A percentile compares a stretch with the other conserved stretches of the same genome.
Evolutionary conservation across 768 basidiomycete species (phyloP).

Genomic region (Lentinus tigrinus): DNA sequence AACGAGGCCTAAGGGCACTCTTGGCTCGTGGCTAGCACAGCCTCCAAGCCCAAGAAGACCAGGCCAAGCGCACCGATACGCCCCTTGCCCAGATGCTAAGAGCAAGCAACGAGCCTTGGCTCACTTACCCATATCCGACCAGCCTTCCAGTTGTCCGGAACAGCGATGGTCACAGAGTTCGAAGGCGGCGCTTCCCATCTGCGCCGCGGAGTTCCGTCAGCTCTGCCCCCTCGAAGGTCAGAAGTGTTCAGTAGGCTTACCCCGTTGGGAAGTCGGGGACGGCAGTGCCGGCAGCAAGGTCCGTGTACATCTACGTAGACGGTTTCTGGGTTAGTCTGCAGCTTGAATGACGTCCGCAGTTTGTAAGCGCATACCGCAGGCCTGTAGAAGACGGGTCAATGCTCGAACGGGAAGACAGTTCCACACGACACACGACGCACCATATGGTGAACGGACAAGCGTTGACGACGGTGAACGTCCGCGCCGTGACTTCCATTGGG

Average conservation of each 20-base stretch:
- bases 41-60: too few species aligned
- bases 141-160: conserved; percentile 64
- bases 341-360: neutral
- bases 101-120: too few species aligned
- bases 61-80: too few species aligned
- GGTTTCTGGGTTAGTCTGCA: neutral
- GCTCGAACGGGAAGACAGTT: neutral
- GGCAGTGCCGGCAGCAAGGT: conserved; percentile 47
- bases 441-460: conserved; percentile 69
- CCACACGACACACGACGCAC: conserved; percentile 33
- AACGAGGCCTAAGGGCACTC: too few species aligned
- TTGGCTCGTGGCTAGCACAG: too few species aligned
- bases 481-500: conserved; percentile 36
- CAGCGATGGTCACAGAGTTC: conserved; percentile 44
- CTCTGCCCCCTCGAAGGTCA: neutral
- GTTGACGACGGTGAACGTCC: conserved; percentile 62
- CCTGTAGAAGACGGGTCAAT: conserved; percentile 31
- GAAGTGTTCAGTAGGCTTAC: conserved; percentile 29
- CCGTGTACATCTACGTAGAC: conserved; percentile 46
- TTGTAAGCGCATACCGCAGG: conserved; percentile 40
- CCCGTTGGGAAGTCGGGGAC: conserved; percentile 45
- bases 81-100: too few species aligned
- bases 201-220: neutral
- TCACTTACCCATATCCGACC: conserved; percentile 59
- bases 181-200: conserved; percentile 37